Evolutionary conservation across 495 filamentous ascomycete species (phyloP).

Genomic region (Aspergillus ellipticus): DNA sequence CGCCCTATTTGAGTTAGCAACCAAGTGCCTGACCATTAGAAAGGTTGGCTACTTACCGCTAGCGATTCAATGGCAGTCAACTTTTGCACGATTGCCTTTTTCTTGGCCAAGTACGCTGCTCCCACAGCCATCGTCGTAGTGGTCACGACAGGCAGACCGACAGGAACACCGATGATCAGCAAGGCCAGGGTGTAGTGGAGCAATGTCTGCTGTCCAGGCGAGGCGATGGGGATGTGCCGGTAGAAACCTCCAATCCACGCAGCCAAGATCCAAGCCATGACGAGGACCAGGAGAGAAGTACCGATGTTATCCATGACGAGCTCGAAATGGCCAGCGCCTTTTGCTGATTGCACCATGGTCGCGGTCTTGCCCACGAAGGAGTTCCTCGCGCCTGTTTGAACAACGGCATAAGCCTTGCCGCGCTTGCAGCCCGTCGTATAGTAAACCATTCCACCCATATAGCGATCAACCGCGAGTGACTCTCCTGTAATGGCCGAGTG

Average conservation of each 20-base stretch:
- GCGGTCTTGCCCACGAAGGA: constrained; percentile 71
- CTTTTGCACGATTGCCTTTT: constrained; percentile 96
- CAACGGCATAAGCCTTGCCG: constrained; percentile 65
- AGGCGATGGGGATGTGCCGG: constrained; percentile 62
- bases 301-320: constrained; percentile 74
- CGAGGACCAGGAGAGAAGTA: constrained; percentile 63
- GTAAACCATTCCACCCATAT: constrained; percentile 64
- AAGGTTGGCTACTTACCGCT: constrained; percentile 46
- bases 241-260: constrained; percentile 74
- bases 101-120: constrained; percentile 88
- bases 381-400: constrained; percentile 55
- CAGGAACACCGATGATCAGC: constrained; percentile 90
- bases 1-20: constrained; percentile 50
- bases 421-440: constrained; percentile 75
- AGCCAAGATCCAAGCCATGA: constrained; percentile 63
- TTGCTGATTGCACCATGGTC: constrained; percentile 61
- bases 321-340: constrained; percentile 71
- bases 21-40: background rate
- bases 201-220: constrained; percentile 51
- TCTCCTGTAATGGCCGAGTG: constrained; percentile 74
- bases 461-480: constrained; percentile 69
- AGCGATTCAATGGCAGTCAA: constrained; percentile 91
- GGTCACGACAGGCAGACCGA: constrained; percentile 93
- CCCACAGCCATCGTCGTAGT: constrained; percentile 97
- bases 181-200: constrained; percentile 69